These are phyloP conservation scores for Periconia sp. DNA, from an alignment of 2,329 filamentous ascomycete species.

Conservation along the genomic window DNA sequence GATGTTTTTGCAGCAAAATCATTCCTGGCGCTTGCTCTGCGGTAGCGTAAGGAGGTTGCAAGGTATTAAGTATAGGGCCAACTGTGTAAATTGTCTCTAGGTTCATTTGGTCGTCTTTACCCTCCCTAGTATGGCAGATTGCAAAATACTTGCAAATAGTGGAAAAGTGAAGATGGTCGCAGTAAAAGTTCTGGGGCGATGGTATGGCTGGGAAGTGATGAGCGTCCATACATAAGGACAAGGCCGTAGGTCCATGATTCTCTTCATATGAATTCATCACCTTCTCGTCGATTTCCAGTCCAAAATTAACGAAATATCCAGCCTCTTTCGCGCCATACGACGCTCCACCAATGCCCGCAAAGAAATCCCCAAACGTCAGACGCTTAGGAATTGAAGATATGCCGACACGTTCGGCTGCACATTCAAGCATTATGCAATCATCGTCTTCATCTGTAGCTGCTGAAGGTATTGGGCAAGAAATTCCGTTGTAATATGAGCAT, in stretches of 20 bases:
- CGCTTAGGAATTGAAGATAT: slow-evolving; percentile 1
- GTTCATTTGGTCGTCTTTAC: slow-evolving; percentile 24
- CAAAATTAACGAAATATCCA: slow-evolving; percentile 13
- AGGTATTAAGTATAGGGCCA: slow-evolving; percentile 11
- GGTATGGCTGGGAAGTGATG: slow-evolving; percentile 15
- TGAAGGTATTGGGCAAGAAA: neutral
- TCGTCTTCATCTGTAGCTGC: neutral
- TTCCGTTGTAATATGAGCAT: neutral
- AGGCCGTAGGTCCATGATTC: slow-evolving; percentile 13
- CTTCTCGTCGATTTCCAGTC: slow-evolving; percentile 14
- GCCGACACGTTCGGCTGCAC: neutral
- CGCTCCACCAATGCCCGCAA: slow-evolving; percentile 21
- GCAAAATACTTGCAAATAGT: neutral
- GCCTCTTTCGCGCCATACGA: slow-evolving; percentile 22
- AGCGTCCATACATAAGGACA: slow-evolving; percentile 11
- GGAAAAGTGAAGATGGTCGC: neutral
- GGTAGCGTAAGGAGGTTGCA: slow-evolving; percentile 20
- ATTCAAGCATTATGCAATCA: neutral
- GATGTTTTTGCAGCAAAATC: slow-evolving; percentile 11
- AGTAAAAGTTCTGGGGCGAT: neutral
- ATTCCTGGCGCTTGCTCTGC: slow-evolving; percentile 22
- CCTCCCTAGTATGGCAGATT: slow-evolving; percentile 8
- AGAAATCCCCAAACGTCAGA: slow-evolving; percentile 20
- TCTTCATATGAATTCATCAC: slow-evolving; percentile 15
- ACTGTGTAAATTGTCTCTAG: slow-evolving; percentile 21